A percentile compares a stretch with the other conserved stretches of the same genome.
These are phyloP conservation scores for Fusarium ramigenum DNA, from an alignment of 2,329 filamentous ascomycete species.

Conservation along the genomic window DNA sequence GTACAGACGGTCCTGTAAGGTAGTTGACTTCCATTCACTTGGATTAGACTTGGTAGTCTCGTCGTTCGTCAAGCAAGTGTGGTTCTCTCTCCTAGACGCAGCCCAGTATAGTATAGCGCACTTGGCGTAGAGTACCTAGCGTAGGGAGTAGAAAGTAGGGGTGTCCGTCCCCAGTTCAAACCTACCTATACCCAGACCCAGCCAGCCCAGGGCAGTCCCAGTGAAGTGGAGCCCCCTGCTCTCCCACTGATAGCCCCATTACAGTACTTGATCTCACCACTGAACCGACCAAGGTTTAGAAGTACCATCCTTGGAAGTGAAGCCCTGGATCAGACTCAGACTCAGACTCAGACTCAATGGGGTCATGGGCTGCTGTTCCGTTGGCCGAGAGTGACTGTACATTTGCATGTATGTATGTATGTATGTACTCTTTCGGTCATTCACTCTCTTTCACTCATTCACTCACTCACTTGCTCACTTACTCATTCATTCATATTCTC, in stretches of 20 bases:
- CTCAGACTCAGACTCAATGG: constrained; percentile 14
- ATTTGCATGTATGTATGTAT: not conserved
- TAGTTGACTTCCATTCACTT: constrained; percentile 30
- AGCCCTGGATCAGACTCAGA: constrained; percentile 20
- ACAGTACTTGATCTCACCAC: constrained; percentile 3
- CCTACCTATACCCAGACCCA: not conserved
- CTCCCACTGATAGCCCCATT: not conserved
- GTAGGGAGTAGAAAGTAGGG: constrained; percentile 26
- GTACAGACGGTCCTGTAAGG: constrained; percentile 20
- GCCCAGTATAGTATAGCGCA: constrained; percentile 16
- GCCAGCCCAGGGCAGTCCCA: not conserved
- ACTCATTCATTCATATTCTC: not conserved
- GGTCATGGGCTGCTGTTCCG: constrained; percentile 34
- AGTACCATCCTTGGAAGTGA: constrained; percentile 13
- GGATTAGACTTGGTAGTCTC: constrained; percentile 31
- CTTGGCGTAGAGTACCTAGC: constrained; percentile 12
- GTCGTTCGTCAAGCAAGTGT: constrained; percentile 36
- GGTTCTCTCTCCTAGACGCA: constrained; percentile 32
- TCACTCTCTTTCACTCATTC: constrained; percentile 6
- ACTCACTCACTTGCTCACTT: constrained; percentile 7
- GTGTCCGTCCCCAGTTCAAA: constrained; percentile 5
- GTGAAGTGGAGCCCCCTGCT: not conserved
- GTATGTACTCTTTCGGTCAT: not conserved
- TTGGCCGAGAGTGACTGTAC: constrained; percentile 36
- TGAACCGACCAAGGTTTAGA: not conserved